Conservation (phyloP, 345 rosid genomes). For the Pugionium cornutum region DNA sequence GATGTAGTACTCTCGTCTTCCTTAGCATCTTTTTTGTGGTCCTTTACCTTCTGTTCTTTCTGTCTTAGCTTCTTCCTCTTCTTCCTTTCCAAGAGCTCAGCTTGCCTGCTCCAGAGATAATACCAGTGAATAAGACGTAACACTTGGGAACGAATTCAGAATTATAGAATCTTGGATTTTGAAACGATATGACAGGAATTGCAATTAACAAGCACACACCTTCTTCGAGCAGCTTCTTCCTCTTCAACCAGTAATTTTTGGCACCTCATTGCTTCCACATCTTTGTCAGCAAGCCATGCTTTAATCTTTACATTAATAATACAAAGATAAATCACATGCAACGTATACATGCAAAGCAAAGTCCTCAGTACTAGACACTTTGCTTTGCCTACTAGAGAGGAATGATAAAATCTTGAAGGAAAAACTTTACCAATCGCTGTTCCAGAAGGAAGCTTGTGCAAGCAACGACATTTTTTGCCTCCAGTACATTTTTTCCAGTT, state of each 20-base stretch:
- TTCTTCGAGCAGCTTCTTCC: slow-evolving; percentile 93
- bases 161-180: background rate
- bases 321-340: slow-evolving; percentile 8
- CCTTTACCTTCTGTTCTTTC: slow-evolving; percentile 82
- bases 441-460: slow-evolving; percentile 83
- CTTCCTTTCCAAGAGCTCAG: slow-evolving; percentile 77
- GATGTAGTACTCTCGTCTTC: slow-evolving; percentile 46
- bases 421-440: slow-evolving; percentile 68
- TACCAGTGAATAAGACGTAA: slow-evolving; percentile 22
- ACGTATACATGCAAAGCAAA: slow-evolving; percentile 8
- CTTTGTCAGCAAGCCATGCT: slow-evolving; percentile 94
- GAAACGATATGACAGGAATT: slow-evolving; percentile 4
- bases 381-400: slow-evolving; percentile 22
- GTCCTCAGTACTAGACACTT: slow-evolving; percentile 3
- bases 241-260: slow-evolving; percentile 92
- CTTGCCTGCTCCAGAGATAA: slow-evolving; percentile 52
- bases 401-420: slow-evolving; percentile 9
- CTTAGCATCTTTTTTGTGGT: slow-evolving; percentile 48
- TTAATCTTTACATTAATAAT: slow-evolving; percentile 51
- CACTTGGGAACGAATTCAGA: slow-evolving; percentile 6
- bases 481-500: slow-evolving; percentile 75
- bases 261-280: slow-evolving; percentile 91
- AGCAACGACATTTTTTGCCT: slow-evolving; percentile 82
- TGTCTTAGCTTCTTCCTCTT: slow-evolving; percentile 83
- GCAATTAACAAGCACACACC: slow-evolving; percentile 47